Evolutionary conservation across 2,329 filamentous ascomycete genomes (phyloP).

Genomic region (Colletotrichum sp.): DNA sequence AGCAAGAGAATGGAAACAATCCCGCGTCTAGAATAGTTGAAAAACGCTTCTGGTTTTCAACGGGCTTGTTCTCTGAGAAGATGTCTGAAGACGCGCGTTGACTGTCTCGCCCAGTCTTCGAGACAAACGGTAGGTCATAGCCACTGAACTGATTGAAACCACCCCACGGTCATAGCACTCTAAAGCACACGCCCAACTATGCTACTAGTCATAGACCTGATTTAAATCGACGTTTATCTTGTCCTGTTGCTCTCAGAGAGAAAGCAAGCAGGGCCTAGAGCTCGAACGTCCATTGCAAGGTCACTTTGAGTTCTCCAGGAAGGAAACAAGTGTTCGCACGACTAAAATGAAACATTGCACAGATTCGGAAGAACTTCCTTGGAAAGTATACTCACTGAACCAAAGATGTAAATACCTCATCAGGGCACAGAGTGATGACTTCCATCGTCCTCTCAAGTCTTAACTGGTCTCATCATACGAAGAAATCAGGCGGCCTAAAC

Average conservation of each 20-base stretch:
- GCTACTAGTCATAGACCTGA: rapidly evolving
- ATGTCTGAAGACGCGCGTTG: not conserved
- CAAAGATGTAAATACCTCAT: not conserved
- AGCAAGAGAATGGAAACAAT: rapidly evolving
- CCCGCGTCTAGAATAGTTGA: rapidly evolving
- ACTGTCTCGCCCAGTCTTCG: not conserved
- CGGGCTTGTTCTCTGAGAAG: not conserved
- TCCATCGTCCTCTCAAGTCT: rapidly evolving
- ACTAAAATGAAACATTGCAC: not conserved
- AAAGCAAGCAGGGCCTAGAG: not conserved
- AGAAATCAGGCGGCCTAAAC: rapidly evolving
- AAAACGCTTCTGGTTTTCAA: rapidly evolving
- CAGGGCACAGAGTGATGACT: not conserved
- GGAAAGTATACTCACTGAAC: not conserved
- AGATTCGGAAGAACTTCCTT: rapidly evolving
- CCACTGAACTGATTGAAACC: not conserved
- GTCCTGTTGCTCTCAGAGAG: not conserved
- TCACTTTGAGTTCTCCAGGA: not conserved
- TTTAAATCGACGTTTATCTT: rapidly evolving
- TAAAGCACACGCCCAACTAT: not conserved
- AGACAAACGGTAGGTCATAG: not conserved
- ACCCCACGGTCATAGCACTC: not conserved
- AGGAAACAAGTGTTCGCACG: not conserved
- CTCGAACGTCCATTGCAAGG: not conserved
- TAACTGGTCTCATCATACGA: not conserved